Conservation (phyloP, 2,329 filamentous ascomycete genomes). For the Coniella vitis region DNA sequence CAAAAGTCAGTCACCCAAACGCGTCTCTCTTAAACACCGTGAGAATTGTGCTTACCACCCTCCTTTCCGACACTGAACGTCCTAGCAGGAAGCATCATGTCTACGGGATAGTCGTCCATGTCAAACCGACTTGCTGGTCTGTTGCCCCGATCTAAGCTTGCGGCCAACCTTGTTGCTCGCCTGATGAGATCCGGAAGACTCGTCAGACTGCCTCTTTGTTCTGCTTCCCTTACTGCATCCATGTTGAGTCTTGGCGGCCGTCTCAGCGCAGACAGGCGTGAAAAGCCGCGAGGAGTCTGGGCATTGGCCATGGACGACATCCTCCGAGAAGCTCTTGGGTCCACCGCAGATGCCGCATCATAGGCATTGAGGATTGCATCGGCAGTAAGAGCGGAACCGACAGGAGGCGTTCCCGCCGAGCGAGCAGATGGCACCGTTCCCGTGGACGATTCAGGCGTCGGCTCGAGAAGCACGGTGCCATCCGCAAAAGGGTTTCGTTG, state of each 20-base stretch:
- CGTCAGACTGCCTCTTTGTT: slow-evolving; percentile 81
- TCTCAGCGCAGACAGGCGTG: slow-evolving; percentile 47
- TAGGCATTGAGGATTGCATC: slow-evolving; percentile 45
- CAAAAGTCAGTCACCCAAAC: too few species aligned
- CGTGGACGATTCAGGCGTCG: slow-evolving; percentile 39
- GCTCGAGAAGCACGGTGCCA: slow-evolving; percentile 41
- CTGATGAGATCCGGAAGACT: slow-evolving; percentile 87
- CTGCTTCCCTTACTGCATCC: slow-evolving; percentile 71
- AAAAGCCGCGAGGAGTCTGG: slow-evolving; percentile 27
- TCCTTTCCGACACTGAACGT: slow-evolving; percentile 20
- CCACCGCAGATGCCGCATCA: slow-evolving; percentile 40
- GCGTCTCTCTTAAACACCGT: too few species aligned
- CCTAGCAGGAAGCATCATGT: slow-evolving; percentile 30
- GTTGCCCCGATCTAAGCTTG: slow-evolving; percentile 78
- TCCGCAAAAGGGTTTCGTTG: slow-evolving; percentile 33
- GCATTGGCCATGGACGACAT: slow-evolving; percentile 21
- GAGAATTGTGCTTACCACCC: slow-evolving; percentile 28
- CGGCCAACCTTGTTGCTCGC: slow-evolving; percentile 77
- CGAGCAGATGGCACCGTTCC: slow-evolving; percentile 28
- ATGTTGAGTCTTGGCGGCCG: slow-evolving; percentile 73
- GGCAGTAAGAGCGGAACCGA: slow-evolving; percentile 28
- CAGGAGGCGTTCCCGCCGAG: slow-evolving; percentile 19
- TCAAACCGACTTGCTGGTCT: slow-evolving; percentile 54
- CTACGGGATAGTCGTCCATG: slow-evolving; percentile 42
- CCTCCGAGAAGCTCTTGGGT: slow-evolving; percentile 27